phyloP scores from a whole-genome alignment of 1,284 basidiomycete genomes.

The Ustilago trichophora region DNA sequence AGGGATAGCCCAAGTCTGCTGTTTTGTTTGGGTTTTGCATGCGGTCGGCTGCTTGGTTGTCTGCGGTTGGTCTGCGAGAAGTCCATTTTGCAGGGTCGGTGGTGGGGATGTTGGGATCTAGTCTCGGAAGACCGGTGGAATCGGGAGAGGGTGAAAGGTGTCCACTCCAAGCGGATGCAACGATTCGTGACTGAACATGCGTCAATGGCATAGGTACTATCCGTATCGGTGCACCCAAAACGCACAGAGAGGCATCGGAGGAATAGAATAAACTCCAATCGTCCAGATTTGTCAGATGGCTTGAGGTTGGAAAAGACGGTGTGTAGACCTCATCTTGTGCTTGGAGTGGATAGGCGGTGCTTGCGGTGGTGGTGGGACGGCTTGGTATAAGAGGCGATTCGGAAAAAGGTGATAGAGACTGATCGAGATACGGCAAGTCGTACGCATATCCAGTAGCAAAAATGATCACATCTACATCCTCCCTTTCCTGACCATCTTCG shows the following conservation, averaged over 20 bases:
- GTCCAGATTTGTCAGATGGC: conserved; percentile 53
- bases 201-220: conserved; percentile 63
- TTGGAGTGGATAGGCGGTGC: no score
- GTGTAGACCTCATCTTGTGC: conserved; percentile 1
- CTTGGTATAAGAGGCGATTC: conserved; percentile 27
- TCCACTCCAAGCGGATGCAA: conserved; percentile 34
- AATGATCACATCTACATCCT: conserved; percentile 56
- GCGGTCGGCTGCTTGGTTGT: not conserved
- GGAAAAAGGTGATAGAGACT: conserved; percentile 25
- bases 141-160: not conserved
- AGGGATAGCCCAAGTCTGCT: conserved; percentile 32
- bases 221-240: conserved; percentile 55
- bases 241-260: conserved; percentile 42
- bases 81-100: conserved; percentile 43
- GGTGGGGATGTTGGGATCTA: conserved; percentile 31
- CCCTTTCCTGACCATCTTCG: conserved; percentile 13
- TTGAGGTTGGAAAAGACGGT: conserved; percentile 10
- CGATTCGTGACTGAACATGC: conserved; percentile 52
- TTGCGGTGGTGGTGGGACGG: not conserved
- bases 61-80: not conserved
- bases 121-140: conserved; percentile 22
- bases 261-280: conserved; percentile 62
- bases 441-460: conserved; percentile 65
- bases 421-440: conserved; percentile 48
- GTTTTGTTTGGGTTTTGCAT: conserved; percentile 12